Evolutionary conservation across 345 rosid genomes (phyloP).

Genomic region (Zanthoxylum bungeanum): DNA sequence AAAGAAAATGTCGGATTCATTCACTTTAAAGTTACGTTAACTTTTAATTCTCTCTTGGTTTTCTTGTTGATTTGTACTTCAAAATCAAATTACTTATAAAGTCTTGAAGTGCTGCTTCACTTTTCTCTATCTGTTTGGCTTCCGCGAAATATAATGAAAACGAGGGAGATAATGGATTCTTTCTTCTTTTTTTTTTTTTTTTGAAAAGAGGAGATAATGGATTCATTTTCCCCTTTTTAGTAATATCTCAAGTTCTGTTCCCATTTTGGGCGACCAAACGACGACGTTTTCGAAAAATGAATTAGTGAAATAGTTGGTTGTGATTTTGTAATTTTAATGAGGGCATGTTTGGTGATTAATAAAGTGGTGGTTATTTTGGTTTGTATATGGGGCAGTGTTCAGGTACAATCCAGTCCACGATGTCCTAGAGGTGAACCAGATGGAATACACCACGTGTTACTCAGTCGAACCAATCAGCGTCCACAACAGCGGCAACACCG

Average conservation of each 20-base stretch:
- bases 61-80: not conserved
- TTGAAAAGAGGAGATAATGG: too few relatives aligned
- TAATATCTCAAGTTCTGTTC: too few relatives aligned
- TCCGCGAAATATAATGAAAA: not conserved
- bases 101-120: not conserved
- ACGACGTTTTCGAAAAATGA: not conserved
- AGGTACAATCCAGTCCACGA: constrained; percentile 11
- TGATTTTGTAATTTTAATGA: too few relatives aligned
- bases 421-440: constrained; percentile 18
- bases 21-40: too few relatives aligned
- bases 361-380: too few relatives aligned
- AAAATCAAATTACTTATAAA: not conserved
- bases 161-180: too few relatives aligned
- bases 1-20: too few relatives aligned
- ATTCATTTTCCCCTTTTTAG: not conserved
- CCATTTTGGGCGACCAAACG: not conserved
- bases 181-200: too few relatives aligned
- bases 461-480: constrained; percentile 6
- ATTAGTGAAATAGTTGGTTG: too few relatives aligned
- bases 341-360: too few relatives aligned
- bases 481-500: not conserved
- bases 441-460: too few relatives aligned
- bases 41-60: too few relatives aligned
- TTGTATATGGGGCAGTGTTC: constrained; percentile 13
- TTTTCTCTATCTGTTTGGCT: not conserved